phyloP scores from a whole-genome alignment of 2,329 filamentous ascomycete species.

The Ophiostoma ulmi region DNA sequence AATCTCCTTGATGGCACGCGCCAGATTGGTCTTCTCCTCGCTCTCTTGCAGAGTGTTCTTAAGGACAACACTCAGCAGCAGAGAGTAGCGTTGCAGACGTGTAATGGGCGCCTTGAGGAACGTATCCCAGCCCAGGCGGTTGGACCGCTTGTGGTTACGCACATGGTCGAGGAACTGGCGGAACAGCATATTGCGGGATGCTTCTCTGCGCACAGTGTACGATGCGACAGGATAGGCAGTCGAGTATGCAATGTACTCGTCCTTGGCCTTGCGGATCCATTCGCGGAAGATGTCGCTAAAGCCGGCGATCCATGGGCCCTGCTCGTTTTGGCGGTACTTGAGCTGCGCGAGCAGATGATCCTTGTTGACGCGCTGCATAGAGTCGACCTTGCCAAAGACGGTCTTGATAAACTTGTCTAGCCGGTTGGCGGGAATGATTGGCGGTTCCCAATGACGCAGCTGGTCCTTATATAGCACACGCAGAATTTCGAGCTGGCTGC shows the following conservation, averaged over 20 bases:
- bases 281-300: constrained; percentile 97
- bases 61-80: constrained; percentile 76
- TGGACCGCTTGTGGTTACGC: constrained; percentile 70
- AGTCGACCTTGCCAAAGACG: constrained; percentile 88
- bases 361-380: constrained; percentile 85
- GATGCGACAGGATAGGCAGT: constrained; percentile 78
- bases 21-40: constrained; percentile 82
- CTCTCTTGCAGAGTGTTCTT: constrained; percentile 78
- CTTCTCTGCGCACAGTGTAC: constrained; percentile 77
- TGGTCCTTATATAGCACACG: constrained; percentile 80
- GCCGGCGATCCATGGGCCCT: constrained; percentile 87
- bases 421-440: constrained; percentile 73
- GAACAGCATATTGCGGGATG: constrained; percentile 80
- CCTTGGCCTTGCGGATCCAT: constrained; percentile 92
- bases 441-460: constrained; percentile 65
- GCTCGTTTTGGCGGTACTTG: constrained; percentile 94
- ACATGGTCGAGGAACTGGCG: constrained; percentile 77
- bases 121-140: constrained; percentile 86
- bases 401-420: constrained; percentile 73
- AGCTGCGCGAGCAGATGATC: constrained; percentile 87
- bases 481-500: constrained; percentile 82
- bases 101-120: constrained; percentile 93
- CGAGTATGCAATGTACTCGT: constrained; percentile 87
- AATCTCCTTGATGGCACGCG: constrained; percentile 84
- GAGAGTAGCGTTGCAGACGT: constrained; percentile 79